Conservation (phyloP, 371 early-diverging fungal species). For the Caulochytrium protostelioides region DNA sequence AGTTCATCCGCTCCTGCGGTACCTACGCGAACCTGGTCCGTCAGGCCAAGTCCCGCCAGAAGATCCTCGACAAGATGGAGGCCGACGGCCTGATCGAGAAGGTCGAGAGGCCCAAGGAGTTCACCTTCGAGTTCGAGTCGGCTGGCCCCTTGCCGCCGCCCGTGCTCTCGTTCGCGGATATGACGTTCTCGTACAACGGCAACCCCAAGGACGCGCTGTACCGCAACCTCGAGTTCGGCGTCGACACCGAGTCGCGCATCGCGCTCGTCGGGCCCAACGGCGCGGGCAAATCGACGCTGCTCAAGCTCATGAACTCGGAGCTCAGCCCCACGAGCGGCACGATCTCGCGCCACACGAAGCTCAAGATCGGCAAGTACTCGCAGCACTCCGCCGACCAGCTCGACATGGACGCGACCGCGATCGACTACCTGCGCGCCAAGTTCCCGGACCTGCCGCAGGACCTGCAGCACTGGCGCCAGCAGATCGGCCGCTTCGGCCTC, state of each 20-base stretch:
- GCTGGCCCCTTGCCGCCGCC: conserved; percentile 88
- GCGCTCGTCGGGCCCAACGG: conserved; percentile 79
- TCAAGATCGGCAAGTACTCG: conserved; percentile 90
- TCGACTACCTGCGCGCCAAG: conserved; percentile 73
- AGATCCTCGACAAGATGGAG: conserved; percentile 98
- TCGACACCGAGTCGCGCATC: conserved; percentile 90
- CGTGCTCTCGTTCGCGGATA: conserved; percentile 77
- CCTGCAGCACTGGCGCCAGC: conserved; percentile 59
- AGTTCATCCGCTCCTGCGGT: conserved; percentile 97
- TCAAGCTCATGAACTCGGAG: conserved; percentile 77
- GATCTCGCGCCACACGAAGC: conserved; percentile 63
- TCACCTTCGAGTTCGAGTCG: conserved; percentile 73
- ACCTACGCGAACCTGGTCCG: conserved; percentile 95
- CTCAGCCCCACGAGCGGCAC: conserved; percentile 65
- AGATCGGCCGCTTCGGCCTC: conserved; percentile 82
- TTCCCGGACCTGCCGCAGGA: conserved; percentile 60
- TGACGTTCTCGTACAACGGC: conserved; percentile 78
- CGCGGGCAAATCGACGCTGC: conserved; percentile 79
- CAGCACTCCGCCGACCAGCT: conserved; percentile 96
- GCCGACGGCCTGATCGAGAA: conserved; percentile 89
- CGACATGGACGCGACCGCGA: conserved; percentile 58
- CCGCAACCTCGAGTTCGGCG: conserved; percentile 66
- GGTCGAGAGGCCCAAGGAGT: conserved; percentile 34
- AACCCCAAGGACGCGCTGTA: conserved; percentile 59
- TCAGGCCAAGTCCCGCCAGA: conserved; percentile 95